phyloP scores from a whole-genome alignment of 2,329 filamentous ascomycete genomes.

The Phaeosphaeria sp. region DNA sequence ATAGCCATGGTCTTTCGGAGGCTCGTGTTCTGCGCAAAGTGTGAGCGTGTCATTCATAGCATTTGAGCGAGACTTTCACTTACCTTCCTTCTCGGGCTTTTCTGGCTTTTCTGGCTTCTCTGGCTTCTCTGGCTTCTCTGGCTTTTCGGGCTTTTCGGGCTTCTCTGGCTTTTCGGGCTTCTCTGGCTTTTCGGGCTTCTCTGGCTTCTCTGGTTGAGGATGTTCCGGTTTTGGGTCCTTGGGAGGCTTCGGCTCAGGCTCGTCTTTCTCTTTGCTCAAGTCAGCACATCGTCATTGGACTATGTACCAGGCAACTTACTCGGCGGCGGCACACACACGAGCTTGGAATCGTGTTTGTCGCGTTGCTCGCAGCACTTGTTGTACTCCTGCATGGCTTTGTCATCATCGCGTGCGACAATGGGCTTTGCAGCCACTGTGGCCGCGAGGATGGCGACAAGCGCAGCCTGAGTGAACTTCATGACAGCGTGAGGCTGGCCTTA shows the following conservation, averaged over 20 bases:
- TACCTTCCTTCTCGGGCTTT: background rate
- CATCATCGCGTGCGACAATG: background rate
- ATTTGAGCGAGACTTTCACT: too few species aligned
- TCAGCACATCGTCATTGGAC: background rate
- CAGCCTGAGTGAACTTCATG: constrained; percentile 6
- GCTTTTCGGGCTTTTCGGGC: background rate
- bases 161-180: background rate
- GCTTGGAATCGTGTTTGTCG: constrained; percentile 3
- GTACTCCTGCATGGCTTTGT: constrained; percentile 2
- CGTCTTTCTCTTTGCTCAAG: background rate
- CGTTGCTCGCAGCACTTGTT: constrained; percentile 2
- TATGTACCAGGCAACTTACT: background rate
- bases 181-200: too few species aligned
- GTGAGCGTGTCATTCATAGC: too few species aligned
- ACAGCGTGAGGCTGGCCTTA: background rate
- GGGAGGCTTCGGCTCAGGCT: background rate
- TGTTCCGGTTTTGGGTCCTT: background rate
- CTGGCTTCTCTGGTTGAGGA: too few species aligned
- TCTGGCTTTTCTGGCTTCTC: background rate
- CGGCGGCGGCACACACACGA: background rate
- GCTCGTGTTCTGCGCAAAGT: too few species aligned
- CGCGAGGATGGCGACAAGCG: constrained; percentile 7
- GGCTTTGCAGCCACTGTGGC: constrained; percentile 7
- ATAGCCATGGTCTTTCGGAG: too few species aligned
- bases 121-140: background rate